Percentiles rank a stretch among this genome's conserved stretches.
These are phyloP conservation scores for Arthrobotrys conoides DNA, from an alignment of 2,329 filamentous ascomycete genomes.

Conservation along the genomic window DNA sequence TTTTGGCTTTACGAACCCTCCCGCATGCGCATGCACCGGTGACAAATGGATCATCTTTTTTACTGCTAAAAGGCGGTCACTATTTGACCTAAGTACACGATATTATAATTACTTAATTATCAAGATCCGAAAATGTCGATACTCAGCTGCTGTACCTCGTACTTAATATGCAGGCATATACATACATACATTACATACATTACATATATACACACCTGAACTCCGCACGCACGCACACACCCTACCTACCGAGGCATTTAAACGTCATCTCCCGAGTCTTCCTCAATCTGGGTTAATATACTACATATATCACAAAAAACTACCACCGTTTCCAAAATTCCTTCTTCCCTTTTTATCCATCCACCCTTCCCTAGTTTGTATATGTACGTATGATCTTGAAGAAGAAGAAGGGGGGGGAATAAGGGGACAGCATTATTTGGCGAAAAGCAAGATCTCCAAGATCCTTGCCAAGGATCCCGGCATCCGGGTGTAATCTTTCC, in stretches of 20 bases:
- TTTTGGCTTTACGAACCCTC: conserved; percentile 20
- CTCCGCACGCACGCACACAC: conserved; percentile 15
- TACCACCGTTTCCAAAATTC: neutral
- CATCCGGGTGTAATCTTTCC: conserved; percentile 17
- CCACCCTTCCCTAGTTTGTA: neutral
- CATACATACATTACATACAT: neutral
- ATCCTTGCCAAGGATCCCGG: conserved; percentile 27
- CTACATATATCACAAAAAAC: conserved; percentile 26
- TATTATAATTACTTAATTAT: too few species aligned
- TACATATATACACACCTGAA: neutral
- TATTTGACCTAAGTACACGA: conserved; percentile 12
- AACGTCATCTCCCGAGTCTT: conserved; percentile 47
- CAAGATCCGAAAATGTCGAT: conserved; percentile 31
- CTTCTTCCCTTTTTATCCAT: conserved; percentile 21
- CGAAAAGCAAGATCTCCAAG: conserved; percentile 13
- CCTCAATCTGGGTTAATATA: conserved; percentile 1
- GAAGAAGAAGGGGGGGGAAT: neutral
- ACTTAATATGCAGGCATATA: conserved; percentile 23
- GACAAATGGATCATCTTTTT: conserved; percentile 60
- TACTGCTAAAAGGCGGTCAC: conserved; percentile 32
- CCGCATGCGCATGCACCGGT: conserved; percentile 61
- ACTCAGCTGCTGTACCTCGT: conserved; percentile 18
- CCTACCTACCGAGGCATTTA: conserved; percentile 44
- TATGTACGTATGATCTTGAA: neutral
- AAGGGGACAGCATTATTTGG: conserved; percentile 10